phyloP scores from a whole-genome alignment of 805 yeast genomes.

The Yarrowia yakushimensis region DNA sequence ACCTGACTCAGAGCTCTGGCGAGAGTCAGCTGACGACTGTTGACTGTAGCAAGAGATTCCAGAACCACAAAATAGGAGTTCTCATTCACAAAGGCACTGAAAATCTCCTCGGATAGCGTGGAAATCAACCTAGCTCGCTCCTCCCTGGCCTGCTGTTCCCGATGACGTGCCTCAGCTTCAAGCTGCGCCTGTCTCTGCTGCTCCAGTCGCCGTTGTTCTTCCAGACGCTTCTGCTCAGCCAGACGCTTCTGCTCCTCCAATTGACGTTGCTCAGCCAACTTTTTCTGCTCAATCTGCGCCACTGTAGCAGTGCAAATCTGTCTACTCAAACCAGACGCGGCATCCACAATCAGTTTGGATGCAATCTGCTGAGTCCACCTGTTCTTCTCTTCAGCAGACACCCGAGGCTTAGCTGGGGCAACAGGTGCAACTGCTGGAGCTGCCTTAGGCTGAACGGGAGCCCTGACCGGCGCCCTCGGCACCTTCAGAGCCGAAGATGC shows the following conservation, averaged over 20 bases:
- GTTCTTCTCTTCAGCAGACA: slow-evolving; percentile 10
- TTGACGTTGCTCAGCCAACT: slow-evolving; percentile 31
- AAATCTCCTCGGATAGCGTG: slow-evolving; percentile 50
- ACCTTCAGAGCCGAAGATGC: neutral
- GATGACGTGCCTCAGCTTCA: neutral
- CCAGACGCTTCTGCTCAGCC: neutral
- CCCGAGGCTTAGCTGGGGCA: slow-evolving; percentile 6
- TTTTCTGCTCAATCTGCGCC: neutral
- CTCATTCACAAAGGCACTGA: slow-evolving; percentile 46
- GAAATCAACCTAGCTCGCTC: slow-evolving; percentile 35
- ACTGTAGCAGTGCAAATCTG: neutral
- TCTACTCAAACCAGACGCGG: neutral
- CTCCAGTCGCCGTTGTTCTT: neutral
- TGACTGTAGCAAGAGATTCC: slow-evolving; percentile 43
- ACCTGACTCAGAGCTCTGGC: slow-evolving; percentile 36
- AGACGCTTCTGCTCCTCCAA: slow-evolving; percentile 10
- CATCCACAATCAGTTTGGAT: neutral
- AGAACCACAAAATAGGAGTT: slow-evolving; percentile 45
- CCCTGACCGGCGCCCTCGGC: neutral
- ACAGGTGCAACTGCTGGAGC: neutral
- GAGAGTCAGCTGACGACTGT: slow-evolving; percentile 41
- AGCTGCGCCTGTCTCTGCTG: neutral
- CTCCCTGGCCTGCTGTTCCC: neutral
- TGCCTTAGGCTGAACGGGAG: neutral
- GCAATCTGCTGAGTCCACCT: slow-evolving; percentile 25